Conservation (phyloP, 1,284 basidiomycete genomes). For the Pseudozyma hubeiensis region DNA sequence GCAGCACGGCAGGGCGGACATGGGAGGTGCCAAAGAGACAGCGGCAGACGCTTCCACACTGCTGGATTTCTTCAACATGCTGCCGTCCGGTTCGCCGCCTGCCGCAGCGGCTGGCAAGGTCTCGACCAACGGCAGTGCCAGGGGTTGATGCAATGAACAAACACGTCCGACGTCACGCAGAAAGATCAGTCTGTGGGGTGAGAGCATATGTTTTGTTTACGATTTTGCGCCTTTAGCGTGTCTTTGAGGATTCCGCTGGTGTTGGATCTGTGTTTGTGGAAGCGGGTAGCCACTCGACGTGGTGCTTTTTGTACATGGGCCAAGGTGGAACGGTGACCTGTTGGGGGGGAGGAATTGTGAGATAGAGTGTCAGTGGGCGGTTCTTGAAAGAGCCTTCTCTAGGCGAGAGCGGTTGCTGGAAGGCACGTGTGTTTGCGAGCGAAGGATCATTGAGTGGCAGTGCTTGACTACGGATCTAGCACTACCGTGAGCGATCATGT, state of each 20-base stretch:
- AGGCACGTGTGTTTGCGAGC: no score
- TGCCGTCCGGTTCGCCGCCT: conserved; percentile 13
- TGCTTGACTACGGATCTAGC: no score
- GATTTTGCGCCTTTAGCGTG: neutral
- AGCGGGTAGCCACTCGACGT: conserved; percentile 42
- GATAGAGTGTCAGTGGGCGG: neutral
- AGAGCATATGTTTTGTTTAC: neutral
- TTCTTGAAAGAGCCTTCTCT: no score
- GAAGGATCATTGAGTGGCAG: no score
- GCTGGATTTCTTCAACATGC: conserved; percentile 34
- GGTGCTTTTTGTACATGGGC: conserved; percentile 43
- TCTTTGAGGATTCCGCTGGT: neutral
- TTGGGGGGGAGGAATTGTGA: neutral
- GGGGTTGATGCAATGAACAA: neutral
- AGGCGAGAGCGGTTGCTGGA: no score
- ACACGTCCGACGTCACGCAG: no score
- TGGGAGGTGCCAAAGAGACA: neutral
- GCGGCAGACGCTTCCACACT: conserved; percentile 21
- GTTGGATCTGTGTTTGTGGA: neutral
- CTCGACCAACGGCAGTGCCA: neutral
- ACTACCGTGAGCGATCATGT: no score
- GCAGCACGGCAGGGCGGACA: neutral
- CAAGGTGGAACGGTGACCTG: conserved; percentile 43
- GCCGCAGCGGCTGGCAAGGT: neutral
- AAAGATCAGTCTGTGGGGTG: neutral